Evolutionary conservation across 768 basidiomycete genomes (phyloP).

Genomic region (Leccinum truebloodii): DNA sequence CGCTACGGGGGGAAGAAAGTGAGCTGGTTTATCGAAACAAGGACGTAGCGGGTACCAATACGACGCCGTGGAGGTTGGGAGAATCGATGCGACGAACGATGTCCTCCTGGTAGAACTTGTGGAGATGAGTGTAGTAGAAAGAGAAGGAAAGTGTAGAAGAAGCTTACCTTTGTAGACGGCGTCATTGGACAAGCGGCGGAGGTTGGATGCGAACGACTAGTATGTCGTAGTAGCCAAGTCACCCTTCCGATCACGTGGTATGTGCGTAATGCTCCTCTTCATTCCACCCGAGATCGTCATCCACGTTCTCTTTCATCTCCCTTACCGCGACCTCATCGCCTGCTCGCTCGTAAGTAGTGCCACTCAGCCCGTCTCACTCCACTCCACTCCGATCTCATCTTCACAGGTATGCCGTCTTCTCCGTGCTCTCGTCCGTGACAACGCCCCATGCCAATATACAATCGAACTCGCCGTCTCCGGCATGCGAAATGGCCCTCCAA

Average conservation of each 20-base stretch:
- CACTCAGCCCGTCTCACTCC: too few species aligned
- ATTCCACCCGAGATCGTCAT: conserved; percentile 30
- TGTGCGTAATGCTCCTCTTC: conserved; percentile 9
- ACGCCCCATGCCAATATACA: conserved; percentile 39
- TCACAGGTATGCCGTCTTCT: conserved; percentile 39
- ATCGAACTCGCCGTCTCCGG: conserved; percentile 49
- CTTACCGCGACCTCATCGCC: conserved; percentile 25
- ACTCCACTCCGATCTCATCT: neutral
- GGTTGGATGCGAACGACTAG: conserved; percentile 8
- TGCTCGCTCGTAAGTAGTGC: conserved; percentile 32
- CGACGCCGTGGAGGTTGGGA: conserved; percentile 53
- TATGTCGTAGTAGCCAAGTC: too few species aligned
- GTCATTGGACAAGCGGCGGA: conserved; percentile 24
- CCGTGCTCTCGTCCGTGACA: conserved; percentile 27
- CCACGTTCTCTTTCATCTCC: conserved; percentile 22
- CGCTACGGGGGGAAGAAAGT: conserved; percentile 25
- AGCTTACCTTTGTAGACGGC: conserved; percentile 36
- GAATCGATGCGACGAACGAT: conserved; percentile 51
- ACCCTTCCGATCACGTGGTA: neutral
- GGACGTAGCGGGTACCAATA: conserved; percentile 49
- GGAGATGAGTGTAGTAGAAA: neutral
- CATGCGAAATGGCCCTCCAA: conserved; percentile 40
- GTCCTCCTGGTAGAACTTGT: conserved; percentile 68
- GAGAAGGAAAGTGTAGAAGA: neutral
- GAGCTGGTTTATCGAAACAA: conserved; percentile 3